These are phyloP conservation scores for Ogataea kodamae DNA, from an alignment of 805 yeast genomes.

Conservation along the genomic window DNA sequence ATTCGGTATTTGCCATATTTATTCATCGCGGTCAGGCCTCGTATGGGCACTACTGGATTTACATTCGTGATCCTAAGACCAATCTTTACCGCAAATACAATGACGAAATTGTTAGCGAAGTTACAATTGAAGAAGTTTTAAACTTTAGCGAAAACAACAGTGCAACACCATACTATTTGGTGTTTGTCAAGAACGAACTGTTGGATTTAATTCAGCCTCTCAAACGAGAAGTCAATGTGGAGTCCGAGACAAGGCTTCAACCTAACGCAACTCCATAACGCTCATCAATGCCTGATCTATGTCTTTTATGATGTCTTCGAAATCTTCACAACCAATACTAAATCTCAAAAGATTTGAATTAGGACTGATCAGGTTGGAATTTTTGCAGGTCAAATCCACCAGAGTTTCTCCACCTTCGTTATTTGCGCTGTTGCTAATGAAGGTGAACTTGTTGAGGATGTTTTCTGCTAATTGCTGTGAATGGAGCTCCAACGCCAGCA, in stretches of 20 bases:
- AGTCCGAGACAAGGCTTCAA: too few species aligned
- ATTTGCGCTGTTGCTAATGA: conserved; percentile 47
- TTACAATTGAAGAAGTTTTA: conserved; percentile 59
- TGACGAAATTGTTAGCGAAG: conserved; percentile 92
- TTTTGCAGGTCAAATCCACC: conserved; percentile 41
- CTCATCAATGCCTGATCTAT: conserved; percentile 38
- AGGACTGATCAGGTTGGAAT: conserved; percentile 29
- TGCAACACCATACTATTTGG: conserved; percentile 93
- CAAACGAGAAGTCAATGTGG: conserved; percentile 40
- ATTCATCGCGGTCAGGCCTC: conserved; percentile 95
- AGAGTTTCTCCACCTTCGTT: conserved; percentile 49
- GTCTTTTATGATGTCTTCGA: conserved; percentile 48
- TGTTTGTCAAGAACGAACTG: conserved; percentile 66
- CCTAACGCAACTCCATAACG: conserved; percentile 13
- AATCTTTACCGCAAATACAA: conserved; percentile 83
- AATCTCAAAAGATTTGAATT: conserved; percentile 39
- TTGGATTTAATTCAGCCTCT: conserved; percentile 62
- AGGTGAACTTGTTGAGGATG: conserved; percentile 44
- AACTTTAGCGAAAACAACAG: conserved; percentile 66
- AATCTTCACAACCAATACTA: conserved; percentile 53
- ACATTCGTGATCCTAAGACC: conserved; percentile 70
- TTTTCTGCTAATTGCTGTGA: conserved; percentile 36
- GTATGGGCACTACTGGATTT: conserved; percentile 97
- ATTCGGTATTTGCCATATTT: conserved; percentile 84
- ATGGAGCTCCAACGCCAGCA: conserved; percentile 41